Evolutionary conservation across 2,329 filamentous ascomycete species (phyloP).

Genomic region (Emergomyces orientalis): DNA sequence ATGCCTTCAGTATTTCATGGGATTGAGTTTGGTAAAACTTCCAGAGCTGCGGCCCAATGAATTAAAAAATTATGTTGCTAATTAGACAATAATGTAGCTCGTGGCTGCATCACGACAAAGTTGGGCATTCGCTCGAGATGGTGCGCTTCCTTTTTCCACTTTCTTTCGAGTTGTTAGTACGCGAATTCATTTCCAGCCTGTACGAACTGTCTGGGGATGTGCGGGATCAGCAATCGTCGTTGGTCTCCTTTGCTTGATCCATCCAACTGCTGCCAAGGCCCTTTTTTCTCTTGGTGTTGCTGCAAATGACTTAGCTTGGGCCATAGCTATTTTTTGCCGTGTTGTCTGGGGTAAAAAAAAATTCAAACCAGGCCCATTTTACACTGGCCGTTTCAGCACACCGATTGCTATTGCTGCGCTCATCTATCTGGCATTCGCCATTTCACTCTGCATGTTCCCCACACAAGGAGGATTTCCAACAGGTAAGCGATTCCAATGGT

Average conservation of each 20-base stretch:
- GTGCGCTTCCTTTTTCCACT: conserved; percentile 50
- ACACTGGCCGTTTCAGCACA: too few relatives aligned
- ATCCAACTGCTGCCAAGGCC: conserved; percentile 48
- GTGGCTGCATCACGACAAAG: conserved; percentile 52
- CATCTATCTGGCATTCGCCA: too few relatives aligned
- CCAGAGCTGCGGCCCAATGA: background rate
- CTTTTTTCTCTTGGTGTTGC: conserved; percentile 53
- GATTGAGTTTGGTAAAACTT: conserved; percentile 44
- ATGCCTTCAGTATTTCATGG: conserved; percentile 55
- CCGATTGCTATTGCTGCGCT: too few relatives aligned
- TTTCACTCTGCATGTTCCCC: too few relatives aligned
- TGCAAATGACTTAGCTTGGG: conserved; percentile 54
- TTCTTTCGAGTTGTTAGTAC: conserved; percentile 50
- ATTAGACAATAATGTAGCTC: conserved; percentile 29
- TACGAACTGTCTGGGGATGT: conserved; percentile 48
- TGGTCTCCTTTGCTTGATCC: conserved; percentile 51
- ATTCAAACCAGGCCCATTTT: conserved; percentile 44
- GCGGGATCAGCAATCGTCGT: conserved; percentile 44
- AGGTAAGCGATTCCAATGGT: too few relatives aligned
- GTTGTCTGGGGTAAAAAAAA: conserved; percentile 49
- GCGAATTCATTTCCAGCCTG: conserved; percentile 44
- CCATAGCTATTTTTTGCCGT: conserved; percentile 49
- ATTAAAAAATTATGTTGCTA: conserved; percentile 10
- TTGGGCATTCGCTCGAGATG: conserved; percentile 56
- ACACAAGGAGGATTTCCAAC: too few relatives aligned